Percentiles rank a stretch among this genome's conserved stretches.
Conservation (phyloP, 2,329 filamentous ascomycete species). For the Aspergillus carbonarius region DNA sequence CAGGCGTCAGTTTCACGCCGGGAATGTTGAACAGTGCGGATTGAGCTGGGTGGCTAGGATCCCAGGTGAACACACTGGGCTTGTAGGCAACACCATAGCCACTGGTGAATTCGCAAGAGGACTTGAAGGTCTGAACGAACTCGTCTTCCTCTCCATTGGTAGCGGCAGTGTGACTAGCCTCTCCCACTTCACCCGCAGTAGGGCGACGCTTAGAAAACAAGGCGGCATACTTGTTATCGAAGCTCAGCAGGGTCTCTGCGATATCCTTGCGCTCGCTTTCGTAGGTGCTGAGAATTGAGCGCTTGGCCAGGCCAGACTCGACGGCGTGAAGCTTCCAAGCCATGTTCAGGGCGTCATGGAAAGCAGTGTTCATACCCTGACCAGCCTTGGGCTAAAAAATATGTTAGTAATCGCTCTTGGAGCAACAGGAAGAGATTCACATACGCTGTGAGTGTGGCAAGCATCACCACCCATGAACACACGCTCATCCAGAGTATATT, state of each 20-base stretch:
- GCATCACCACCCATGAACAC: conserved; percentile 66
- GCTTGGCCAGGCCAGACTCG: conserved; percentile 74
- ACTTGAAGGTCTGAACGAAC: conserved; percentile 88
- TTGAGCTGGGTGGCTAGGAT: conserved; percentile 66
- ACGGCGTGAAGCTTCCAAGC: conserved; percentile 97
- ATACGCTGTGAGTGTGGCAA: conserved; percentile 60
- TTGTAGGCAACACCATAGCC: conserved; percentile 88
- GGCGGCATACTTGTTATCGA: conserved; percentile 86
- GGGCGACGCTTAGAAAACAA: conserved; percentile 80
- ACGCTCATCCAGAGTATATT: conserved; percentile 63
- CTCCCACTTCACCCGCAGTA: conserved; percentile 69
- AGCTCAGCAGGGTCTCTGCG: conserved; percentile 78
- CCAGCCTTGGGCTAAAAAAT: conserved; percentile 57
- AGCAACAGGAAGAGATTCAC: conserved; percentile 10
- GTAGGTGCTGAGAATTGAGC: conserved; percentile 77
- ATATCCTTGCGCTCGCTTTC: conserved; percentile 81
- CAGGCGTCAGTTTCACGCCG: conserved; percentile 66
- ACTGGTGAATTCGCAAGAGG: conserved; percentile 85
- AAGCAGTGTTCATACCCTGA: conserved; percentile 64
- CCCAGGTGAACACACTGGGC: conserved; percentile 83
- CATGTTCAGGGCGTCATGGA: conserved; percentile 72
- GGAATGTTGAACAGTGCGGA: conserved; percentile 68
- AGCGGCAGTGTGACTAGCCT: conserved; percentile 52
- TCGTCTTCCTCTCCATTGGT: conserved; percentile 55
- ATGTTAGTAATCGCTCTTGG: conserved; percentile 9